Base-by-base conservation (phyloP, 75 land plant species). In the Sequoiadendron giganteum region DNA sequence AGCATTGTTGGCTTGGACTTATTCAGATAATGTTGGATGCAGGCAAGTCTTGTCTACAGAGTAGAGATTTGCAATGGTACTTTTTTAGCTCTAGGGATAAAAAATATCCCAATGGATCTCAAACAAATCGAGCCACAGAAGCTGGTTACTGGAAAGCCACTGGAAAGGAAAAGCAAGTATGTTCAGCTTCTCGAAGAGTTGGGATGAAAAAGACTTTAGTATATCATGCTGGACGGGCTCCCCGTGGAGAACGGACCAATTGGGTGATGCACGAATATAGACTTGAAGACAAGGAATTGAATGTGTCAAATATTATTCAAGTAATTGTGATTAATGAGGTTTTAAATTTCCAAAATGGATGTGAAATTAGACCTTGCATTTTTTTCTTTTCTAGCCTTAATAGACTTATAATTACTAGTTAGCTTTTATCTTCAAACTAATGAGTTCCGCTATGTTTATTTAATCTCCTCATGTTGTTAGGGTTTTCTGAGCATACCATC, bases 111-210 rank as follows among this genome's bases (percentile, higher is more conserved):
- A 91, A 90, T 82, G 90, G 93, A 56, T 86, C 90, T 45, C 90
- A 91, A 47, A 91, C 93, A 58, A 95, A 95, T 56, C 61, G 95
- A 61, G 93, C 94, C 28, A 94, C 95, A 28, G 39, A 56, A 9
- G 42, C 87, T 86, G 95, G 95, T 16, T 94, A 91, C 87, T 94
- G 95, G 95, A 94, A 94, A 68, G 90, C 95, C n/a, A 94, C 95
- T 32, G 95, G 95, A 83, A 93, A 90, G 72, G 95, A 94, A 56
- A 79, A 90, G 25, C 52, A 84, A 19, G 87, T 95, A 19, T 85
- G 54, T 16, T 89, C 88, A 40, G 84, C 70, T 6, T 87, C 89
- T 3, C 85, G 88, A 18, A 80, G 39, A 11, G 90, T 95, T 76
- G 88, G 88, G 25, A 47, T 87, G 88, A 87, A 75, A 40, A 87